These are phyloP conservation scores for Diaporthe vexans DNA, from an alignment of 2,329 filamentous ascomycete genomes.

Conservation along the genomic window DNA sequence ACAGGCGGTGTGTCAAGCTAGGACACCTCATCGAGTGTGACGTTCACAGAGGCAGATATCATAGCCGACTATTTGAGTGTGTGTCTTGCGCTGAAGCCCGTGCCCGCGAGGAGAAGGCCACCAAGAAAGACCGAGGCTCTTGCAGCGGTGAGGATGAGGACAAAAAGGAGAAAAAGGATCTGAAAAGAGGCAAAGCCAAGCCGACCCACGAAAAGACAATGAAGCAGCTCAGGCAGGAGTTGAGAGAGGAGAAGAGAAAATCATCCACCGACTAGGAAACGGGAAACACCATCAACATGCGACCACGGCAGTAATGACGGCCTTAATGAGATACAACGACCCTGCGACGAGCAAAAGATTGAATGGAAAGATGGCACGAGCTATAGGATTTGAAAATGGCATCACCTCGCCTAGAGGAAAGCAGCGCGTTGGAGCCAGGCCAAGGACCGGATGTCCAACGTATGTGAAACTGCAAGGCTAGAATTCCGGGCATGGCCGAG, in stretches of 20 bases:
- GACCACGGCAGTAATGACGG: neutral
- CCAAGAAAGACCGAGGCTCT: neutral
- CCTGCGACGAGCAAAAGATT: neutral
- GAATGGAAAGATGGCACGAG: neutral
- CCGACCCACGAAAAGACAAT: slow-evolving; percentile 12
- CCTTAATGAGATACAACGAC: neutral
- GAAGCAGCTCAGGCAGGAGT: slow-evolving; percentile 30
- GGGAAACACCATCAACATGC: neutral
- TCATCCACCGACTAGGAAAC: neutral
- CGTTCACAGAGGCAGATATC: slow-evolving; percentile 25
- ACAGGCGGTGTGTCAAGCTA: slow-evolving; percentile 35
- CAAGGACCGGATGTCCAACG: neutral
- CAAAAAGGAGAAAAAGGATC: neutral
- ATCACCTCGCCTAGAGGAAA: neutral
- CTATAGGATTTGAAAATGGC: neutral
- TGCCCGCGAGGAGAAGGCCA: slow-evolving; percentile 19
- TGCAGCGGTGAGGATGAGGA: neutral
- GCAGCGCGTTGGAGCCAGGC: neutral
- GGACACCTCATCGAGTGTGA: slow-evolving; percentile 36
- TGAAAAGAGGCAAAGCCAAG: slow-evolving; percentile 20
- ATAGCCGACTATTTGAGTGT: slow-evolving; percentile 18
- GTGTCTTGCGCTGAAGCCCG: slow-evolving; percentile 30
- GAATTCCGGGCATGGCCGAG: neutral
- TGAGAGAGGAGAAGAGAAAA: neutral
- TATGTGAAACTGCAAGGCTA: slow-evolving; percentile 15